Evolutionary conservation across 2,329 filamentous ascomycete genomes (phyloP), one percentile per base, ranked within the genome.

Genomic region (Paraconiothyrium brasiliense): DNA sequence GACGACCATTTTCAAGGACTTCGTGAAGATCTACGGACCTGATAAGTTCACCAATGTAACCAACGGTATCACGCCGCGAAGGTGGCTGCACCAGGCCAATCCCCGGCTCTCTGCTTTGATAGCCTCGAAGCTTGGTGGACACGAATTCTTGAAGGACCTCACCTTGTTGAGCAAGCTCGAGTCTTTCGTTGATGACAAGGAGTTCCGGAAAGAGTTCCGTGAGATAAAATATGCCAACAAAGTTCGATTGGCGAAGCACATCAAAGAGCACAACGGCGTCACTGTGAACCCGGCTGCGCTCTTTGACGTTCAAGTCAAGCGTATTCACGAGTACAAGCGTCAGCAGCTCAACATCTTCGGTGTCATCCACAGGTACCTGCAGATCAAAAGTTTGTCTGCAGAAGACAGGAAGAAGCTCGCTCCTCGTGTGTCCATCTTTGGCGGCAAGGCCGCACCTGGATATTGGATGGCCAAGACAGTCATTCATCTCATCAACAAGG

Each of bases 391-490:
- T 39, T 89, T 97, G 90, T 88, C 86, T 27, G 84, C 92, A 0
- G 92, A 93, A 71, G 91, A 97, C 77, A 88, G 90, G 68, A 94
- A 96, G 85, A 95, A 95, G 82, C 85, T 92, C 63, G 87, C 90
- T 48, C 93, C 94, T 16, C 90, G 94, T 55, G 95, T 98, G 10
- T 95, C 92, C 60, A 96, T 99, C 79, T 98, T 99, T 77, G 95
- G 95, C 76, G 95, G 95, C 72, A 99, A 99, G 83, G 95, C 95
- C 30, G 95, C 95, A 1, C 95, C 95, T 0, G 95, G 95, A 16
- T 99, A 99, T 84, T 99, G 95, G 95, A 99, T 98, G 95, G 95
- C 95, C 41, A 99, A 99, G 87, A 96, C 95, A 44, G 93, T 97
- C 69, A 99, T 99, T 71, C 94, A 98, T 77, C 87, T 99, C 60